phyloP scores from a whole-genome alignment of 1,139 yeast genomes.

The Blastobotrys illinoisensis region DNA sequence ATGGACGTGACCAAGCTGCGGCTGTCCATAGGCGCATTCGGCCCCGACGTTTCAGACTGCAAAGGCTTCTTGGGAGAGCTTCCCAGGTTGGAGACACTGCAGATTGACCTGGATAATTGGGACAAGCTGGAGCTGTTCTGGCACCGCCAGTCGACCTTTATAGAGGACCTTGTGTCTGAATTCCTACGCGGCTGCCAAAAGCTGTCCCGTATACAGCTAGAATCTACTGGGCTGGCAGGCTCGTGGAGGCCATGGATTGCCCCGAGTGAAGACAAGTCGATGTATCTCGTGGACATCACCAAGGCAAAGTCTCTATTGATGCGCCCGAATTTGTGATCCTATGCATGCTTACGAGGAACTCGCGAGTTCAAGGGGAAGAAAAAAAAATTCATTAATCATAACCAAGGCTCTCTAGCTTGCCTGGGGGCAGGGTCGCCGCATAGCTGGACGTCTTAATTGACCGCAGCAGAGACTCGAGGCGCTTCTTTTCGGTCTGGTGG shows the following conservation, averaged over 20 bases:
- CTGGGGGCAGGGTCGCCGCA: conserved; percentile 19
- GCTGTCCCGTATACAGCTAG: neutral
- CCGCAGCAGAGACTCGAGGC: conserved; percentile 41
- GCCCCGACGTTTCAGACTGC: neutral
- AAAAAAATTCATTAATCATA: neutral
- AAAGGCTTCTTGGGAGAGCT: neutral
- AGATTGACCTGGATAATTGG: neutral
- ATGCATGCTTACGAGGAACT: no score
- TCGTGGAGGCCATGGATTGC: neutral
- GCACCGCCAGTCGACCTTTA: neutral
- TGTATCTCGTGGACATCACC: neutral
- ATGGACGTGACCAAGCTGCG: neutral
- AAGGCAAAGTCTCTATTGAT: neutral
- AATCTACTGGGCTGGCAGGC: neutral
- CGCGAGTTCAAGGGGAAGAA: no score
- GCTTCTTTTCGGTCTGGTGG: conserved; percentile 51
- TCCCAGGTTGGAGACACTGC: neutral
- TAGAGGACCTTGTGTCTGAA: neutral
- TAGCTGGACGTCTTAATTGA: conserved; percentile 23
- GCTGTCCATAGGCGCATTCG: neutral
- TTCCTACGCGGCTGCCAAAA: neutral
- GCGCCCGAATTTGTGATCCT: no score
- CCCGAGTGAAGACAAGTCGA: neutral
- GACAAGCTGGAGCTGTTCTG: neutral
- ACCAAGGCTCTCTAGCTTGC: conserved; percentile 17